These are phyloP conservation scores for Eucalyptus shirleyi DNA, from an alignment of 345 rosid genomes.

Conservation along the genomic window DNA sequence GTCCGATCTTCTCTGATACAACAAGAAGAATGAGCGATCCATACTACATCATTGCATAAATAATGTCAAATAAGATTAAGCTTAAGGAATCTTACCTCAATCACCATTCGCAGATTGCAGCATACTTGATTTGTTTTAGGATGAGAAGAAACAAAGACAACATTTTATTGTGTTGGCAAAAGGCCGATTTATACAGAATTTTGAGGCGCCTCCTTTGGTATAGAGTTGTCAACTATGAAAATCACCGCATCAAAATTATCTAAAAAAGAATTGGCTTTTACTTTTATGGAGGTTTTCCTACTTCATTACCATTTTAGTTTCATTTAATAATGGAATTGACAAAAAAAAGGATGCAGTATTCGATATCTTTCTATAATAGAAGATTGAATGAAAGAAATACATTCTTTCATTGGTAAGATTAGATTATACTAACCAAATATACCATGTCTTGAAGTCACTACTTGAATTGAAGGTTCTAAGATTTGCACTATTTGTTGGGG, in stretches of 20 bases:
- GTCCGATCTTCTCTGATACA: background rate
- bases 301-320: background rate
- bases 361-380: background rate
- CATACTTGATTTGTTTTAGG: background rate
- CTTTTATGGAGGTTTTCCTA: background rate
- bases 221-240: background rate
- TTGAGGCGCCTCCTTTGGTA: background rate
- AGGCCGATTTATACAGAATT: background rate
- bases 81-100: background rate
- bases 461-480: background rate
- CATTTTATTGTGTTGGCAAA: background rate
- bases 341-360: background rate
- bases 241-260: background rate
- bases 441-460: background rate
- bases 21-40: background rate
- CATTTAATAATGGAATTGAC: background rate
- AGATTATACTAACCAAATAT: background rate
- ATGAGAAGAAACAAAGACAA: background rate
- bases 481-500: background rate
- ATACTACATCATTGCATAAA: background rate
- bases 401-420: background rate
- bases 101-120: background rate
- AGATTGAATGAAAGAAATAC: background rate
- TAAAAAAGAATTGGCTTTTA: background rate
- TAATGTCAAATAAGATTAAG: background rate